Conservation (phyloP, 805 yeast genomes). For the Wickerhamomyces rabaulensis region DNA sequence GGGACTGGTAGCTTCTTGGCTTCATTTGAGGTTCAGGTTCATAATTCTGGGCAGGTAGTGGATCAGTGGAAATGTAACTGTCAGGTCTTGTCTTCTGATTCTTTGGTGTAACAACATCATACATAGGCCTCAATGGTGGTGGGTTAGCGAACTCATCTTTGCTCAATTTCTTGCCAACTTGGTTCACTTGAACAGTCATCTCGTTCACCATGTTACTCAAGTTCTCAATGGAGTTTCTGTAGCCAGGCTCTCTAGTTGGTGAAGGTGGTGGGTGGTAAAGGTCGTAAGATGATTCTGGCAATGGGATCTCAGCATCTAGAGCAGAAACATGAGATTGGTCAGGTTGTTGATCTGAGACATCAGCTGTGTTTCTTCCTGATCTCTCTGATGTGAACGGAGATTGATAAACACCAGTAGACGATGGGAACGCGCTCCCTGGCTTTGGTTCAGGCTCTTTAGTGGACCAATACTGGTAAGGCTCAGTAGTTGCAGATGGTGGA, state of each 20-base stretch:
- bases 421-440: neutral
- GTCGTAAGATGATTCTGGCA: neutral
- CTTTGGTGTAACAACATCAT: neutral
- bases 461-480: conserved; percentile 1
- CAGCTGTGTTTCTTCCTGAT: neutral
- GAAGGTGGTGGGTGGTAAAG: neutral
- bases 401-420: neutral
- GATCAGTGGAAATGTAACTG: neutral
- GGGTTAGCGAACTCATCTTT: neutral
- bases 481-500: conserved; percentile 10
- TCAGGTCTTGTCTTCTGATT: neutral
- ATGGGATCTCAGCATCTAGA: neutral
- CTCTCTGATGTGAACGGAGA: neutral
- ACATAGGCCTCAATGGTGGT: neutral
- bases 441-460: conserved; percentile 4
- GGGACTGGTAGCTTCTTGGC: neutral
- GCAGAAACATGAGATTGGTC: neutral
- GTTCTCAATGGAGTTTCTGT: conserved; percentile 23
- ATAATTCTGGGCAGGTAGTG: neutral
- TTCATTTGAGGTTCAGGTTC: neutral
- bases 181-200: conserved; percentile 22
- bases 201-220: conserved; percentile 32
- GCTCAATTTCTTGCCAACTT: conserved; percentile 19
- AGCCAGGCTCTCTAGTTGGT: neutral
- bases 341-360: neutral